Conservation (phyloP, 805 yeast genomes). For the Candida yuanshanica region DNA sequence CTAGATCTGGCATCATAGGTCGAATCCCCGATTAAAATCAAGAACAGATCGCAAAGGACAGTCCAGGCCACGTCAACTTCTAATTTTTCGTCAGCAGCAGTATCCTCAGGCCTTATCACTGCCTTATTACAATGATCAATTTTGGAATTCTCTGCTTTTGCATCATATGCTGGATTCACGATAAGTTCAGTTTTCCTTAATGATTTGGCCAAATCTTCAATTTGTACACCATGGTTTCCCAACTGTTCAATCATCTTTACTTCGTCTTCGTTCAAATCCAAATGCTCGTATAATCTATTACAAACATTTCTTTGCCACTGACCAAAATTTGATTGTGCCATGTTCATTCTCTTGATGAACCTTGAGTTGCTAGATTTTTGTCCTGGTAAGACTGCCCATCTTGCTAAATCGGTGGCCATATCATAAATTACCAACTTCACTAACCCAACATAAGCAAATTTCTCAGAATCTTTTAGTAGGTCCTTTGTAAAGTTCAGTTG, state of each 20-base stretch:
- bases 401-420: slow-evolving; percentile 78
- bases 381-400: slow-evolving; percentile 41
- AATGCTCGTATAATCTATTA: slow-evolving; percentile 68
- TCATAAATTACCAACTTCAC: slow-evolving; percentile 70
- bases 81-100: slow-evolving; percentile 31
- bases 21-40: slow-evolving; percentile 75
- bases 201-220: slow-evolving; percentile 62
- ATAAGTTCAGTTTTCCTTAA: slow-evolving; percentile 47
- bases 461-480: slow-evolving; percentile 76
- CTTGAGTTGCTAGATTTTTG: slow-evolving; percentile 36
- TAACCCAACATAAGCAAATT: slow-evolving; percentile 87
- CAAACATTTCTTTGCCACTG: slow-evolving; percentile 78
- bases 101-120: slow-evolving; percentile 28
- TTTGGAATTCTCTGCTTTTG: slow-evolving; percentile 4
- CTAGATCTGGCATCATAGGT: slow-evolving; percentile 88
- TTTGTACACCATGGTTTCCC: slow-evolving; percentile 76
- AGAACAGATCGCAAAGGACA: slow-evolving; percentile 81
- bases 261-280: slow-evolving; percentile 75
- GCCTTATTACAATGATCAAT: slow-evolving; percentile 2
- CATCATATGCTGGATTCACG: slow-evolving; percentile 42
- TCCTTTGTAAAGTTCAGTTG: slow-evolving; percentile 77
- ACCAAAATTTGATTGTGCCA: slow-evolving; percentile 71
- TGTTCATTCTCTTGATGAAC: slow-evolving; percentile 54
- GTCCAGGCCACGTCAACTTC: slow-evolving; percentile 90
- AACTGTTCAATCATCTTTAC: slow-evolving; percentile 81